Evolutionary conservation across 2,329 filamentous ascomycete genomes (phyloP).

Genomic region (Penicillium oxalicum): DNA sequence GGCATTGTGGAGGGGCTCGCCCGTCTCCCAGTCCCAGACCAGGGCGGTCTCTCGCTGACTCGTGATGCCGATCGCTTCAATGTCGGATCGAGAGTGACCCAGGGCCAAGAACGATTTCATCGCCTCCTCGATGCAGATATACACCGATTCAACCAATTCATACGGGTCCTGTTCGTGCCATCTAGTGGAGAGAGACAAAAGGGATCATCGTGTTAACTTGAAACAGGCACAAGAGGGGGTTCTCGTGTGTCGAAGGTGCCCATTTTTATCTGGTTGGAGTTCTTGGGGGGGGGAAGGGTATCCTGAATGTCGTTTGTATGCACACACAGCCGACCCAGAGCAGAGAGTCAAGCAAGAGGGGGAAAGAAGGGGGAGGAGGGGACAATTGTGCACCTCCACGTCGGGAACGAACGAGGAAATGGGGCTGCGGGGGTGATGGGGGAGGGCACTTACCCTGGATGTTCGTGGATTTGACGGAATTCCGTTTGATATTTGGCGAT

Average conservation of each 20-base stretch:
- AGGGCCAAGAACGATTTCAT: conserved; percentile 64
- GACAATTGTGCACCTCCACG: no score
- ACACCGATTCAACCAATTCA: conserved; percentile 68
- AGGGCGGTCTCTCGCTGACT: conserved; percentile 87
- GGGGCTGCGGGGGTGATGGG: not conserved
- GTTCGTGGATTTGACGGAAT: conserved; percentile 76
- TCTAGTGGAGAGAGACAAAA: conserved; percentile 39
- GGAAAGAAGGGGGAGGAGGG: no score
- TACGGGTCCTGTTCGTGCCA: conserved; percentile 87
- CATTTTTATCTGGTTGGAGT: no score
- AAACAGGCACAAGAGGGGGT: not conserved
- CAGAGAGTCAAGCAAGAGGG: no score
- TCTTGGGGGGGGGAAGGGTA: no score
- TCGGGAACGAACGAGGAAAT: not conserved
- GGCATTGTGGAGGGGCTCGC: conserved; percentile 74
- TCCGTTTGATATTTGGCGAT: conserved; percentile 81
- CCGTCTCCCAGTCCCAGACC: conserved; percentile 75
- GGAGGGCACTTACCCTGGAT: conserved; percentile 62
- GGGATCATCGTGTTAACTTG: conserved; percentile 4
- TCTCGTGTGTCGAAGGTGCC: no score
- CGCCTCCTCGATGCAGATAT: conserved; percentile 72
- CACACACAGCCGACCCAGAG: no score
- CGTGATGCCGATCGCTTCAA: conserved; percentile 75
- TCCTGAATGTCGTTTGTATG: no score
- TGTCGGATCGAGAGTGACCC: conserved; percentile 61